Base-by-base conservation (phyloP, 805 yeast genomes). In the Kazachstania africana region DNA sequence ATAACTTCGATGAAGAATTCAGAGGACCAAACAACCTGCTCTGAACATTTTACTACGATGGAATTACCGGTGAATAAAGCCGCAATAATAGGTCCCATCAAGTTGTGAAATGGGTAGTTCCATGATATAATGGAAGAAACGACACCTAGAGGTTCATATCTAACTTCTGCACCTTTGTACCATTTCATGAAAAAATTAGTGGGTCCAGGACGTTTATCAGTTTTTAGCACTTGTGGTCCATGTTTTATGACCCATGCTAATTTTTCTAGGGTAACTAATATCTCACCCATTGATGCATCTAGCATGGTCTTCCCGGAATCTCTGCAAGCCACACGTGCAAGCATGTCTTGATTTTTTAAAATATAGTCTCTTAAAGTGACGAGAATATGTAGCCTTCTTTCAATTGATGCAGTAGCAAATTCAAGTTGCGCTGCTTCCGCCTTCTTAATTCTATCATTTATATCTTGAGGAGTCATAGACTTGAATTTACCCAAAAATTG, bases 61-160 rank as follows among this genome's bases (percentile, higher is more conserved):
- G 87, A 85, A 49, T 91, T 88, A 4, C 98, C 99, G 4, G 95
- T 74, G 50, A 87, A 83, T 16, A 91, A 55, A 2, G 88, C 72
- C 2, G 97, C 93, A 35, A 87, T 75, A 2, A 91, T 66, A 1
- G 98, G 98, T 3, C 96, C 96, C 66, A 91, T 59, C 31, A 87
- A 61, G 55, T 91, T 91, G 54, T 91, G 98, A 56, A 91, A 77
- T 0, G 99, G 98, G 53, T 91, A 91, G 51, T 91, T 91, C 99
- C 99, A 91, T 3, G 95, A 82, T 1, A 91, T 83, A 37, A 91
- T 64, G 0, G 97, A 94, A 6, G 93, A 70, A 16, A 88, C 88
- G 9, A 80, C 83, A 10, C 78, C 80, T 34, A 88, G 57, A 1
- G 98, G 97, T 55, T 87, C 94, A 55, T 91, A 91, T 40, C 93